Evolutionary conservation across 1,284 basidiomycete species (phyloP).

Genomic region (Cryptococcus sp.): DNA sequence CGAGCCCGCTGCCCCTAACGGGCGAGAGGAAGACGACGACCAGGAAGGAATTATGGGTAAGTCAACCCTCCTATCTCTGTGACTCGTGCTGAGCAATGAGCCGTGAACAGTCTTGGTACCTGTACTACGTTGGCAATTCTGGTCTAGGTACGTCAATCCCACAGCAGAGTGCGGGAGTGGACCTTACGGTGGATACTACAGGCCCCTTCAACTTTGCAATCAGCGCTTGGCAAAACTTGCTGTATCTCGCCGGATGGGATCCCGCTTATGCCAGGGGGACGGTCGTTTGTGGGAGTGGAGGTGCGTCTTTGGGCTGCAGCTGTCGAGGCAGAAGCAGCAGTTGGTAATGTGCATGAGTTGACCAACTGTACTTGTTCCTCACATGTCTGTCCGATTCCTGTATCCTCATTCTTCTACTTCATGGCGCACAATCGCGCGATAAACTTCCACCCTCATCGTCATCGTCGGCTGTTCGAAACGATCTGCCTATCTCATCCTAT

Average conservation of each 20-base stretch:
- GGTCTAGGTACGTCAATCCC: constrained; percentile 36
- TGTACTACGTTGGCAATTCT: constrained; percentile 49
- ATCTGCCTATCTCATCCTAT: neutral
- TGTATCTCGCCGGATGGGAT: constrained; percentile 46
- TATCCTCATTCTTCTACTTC: too few species aligned
- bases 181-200: constrained; percentile 3
- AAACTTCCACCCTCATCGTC: too few species aligned
- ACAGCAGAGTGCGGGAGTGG: neutral
- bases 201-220: constrained; percentile 52
- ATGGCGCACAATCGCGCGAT: too few species aligned
- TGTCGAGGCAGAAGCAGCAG: too few species aligned
- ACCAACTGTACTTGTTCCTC: too few species aligned
- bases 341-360: too few species aligned
- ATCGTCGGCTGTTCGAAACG: too few species aligned
- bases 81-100: neutral
- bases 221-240: constrained; percentile 47
- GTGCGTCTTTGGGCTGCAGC: constrained; percentile 4
- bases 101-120: constrained; percentile 37
- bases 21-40: constrained; percentile 44
- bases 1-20: constrained; percentile 40
- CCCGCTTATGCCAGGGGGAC: constrained; percentile 38
- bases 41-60: constrained; percentile 43
- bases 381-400: too few species aligned
- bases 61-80: neutral
- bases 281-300: constrained; percentile 36